A percentile compares a stretch with the other conserved stretches of the same genome.
phyloP scores from a whole-genome alignment of 352 stramenopile species.

The Globisporangium heterothallicum region DNA sequence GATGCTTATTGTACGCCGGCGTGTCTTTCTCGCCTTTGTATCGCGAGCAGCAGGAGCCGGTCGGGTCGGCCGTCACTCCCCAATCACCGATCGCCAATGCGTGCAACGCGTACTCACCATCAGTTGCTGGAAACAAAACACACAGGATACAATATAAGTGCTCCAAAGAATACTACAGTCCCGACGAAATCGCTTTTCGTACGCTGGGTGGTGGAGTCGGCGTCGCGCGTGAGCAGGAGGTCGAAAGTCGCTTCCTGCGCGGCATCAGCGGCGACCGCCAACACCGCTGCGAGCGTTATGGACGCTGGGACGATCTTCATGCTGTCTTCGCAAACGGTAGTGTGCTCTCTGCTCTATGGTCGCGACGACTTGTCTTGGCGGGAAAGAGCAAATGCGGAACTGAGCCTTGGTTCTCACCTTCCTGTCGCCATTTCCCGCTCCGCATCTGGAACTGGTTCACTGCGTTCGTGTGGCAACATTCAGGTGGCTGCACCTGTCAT shows the following conservation, averaged over 20 bases:
- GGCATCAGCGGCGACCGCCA: background rate
- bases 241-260: background rate
- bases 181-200: too few species aligned
- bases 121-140: background rate
- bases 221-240: background rate
- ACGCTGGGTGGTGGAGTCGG: background rate
- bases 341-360: too few species aligned
- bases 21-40: slow-evolving; percentile 22
- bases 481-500: background rate
- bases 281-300: background rate
- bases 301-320: background rate
- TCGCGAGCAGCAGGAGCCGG: slow-evolving; percentile 35
- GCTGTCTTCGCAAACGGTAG: too few species aligned
- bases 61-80: slow-evolving; percentile 31
- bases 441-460: background rate
- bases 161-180: background rate
- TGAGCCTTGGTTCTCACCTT: background rate
- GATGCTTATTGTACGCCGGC: slow-evolving; percentile 29
- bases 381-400: background rate
- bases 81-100: slow-evolving; percentile 61
- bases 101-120: slow-evolving; percentile 8
- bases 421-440: too few species aligned
- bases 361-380: background rate
- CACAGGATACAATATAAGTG: too few species aligned
- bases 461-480: background rate